These are phyloP conservation scores for Cytospora chrysosperma DNA, from an alignment of 2,329 filamentous ascomycete genomes.

Conservation along the genomic window DNA sequence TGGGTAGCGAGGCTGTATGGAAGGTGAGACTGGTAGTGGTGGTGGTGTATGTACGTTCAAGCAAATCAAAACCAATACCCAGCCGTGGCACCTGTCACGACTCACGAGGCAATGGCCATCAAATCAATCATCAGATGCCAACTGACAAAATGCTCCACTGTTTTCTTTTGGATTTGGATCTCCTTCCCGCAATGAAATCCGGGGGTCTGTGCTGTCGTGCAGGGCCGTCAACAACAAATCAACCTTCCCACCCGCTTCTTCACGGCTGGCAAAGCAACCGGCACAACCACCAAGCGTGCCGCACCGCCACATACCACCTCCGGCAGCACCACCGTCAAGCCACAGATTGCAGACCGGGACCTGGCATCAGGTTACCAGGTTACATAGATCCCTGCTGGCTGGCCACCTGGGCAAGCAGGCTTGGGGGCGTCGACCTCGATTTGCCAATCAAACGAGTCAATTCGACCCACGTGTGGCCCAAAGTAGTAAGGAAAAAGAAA, in stretches of 20 bases:
- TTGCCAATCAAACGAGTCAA: conserved; percentile 7
- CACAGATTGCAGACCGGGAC: neutral
- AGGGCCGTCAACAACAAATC: neutral
- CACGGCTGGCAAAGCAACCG: conserved; percentile 16
- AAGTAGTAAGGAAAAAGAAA: conserved; percentile 3
- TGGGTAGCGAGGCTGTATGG: neutral
- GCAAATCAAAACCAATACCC: neutral
- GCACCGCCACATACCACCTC: neutral
- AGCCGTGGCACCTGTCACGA: neutral
- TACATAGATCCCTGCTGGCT: neutral
- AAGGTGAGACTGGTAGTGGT: neutral
- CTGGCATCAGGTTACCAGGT: neutral
- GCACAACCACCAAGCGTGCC: neutral
- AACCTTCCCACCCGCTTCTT: neutral
- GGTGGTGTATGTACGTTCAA: neutral
- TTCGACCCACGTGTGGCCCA: conserved; percentile 13
- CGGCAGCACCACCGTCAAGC: no score
- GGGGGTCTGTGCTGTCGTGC: conserved; percentile 15
- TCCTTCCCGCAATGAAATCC: conserved; percentile 7
- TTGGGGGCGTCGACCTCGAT: neutral
- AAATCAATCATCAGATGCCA: conserved; percentile 11
- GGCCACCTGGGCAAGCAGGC: no score
- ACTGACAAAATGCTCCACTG: conserved; percentile 17
- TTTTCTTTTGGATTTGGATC: conserved; percentile 14
- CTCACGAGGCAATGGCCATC: neutral